phyloP scores from a whole-genome alignment of 2,329 filamentous ascomycete species.

The Botrytis fragariae region DNA sequence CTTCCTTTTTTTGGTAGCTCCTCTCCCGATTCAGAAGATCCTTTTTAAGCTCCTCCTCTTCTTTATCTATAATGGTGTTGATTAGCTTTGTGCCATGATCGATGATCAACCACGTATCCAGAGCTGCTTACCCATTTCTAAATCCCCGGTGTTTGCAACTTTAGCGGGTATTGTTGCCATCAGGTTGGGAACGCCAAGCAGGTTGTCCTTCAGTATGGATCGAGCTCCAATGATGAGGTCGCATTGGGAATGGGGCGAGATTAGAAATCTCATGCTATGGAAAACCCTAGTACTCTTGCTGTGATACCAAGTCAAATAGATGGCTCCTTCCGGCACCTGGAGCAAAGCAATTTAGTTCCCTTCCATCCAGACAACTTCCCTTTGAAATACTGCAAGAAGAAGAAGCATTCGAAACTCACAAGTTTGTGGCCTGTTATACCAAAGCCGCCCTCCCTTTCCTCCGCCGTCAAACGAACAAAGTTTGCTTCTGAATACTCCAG shows the following conservation, averaged over 20 bases:
- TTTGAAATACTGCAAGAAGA: neutral
- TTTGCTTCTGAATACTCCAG: slow-evolving; percentile 21
- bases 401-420: neutral
- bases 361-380: neutral
- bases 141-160: accelerated
- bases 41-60: neutral
- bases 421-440: slow-evolving; percentile 24
- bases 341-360: neutral
- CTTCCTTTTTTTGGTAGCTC: accelerated
- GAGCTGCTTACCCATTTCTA: neutral
- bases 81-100: neutral
- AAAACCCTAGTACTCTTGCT: slow-evolving; percentile 26
- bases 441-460: slow-evolving; percentile 21
- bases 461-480: slow-evolving; percentile 22
- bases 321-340: slow-evolving; percentile 24
- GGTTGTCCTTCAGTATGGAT: slow-evolving; percentile 23
- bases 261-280: slow-evolving; percentile 29
- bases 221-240: slow-evolving; percentile 27
- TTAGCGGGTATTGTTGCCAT: neutral
- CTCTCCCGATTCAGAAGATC: neutral
- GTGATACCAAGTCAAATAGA: slow-evolving; percentile 27
- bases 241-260: slow-evolving; percentile 22
- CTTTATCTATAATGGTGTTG: neutral
- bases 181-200: slow-evolving; percentile 23
- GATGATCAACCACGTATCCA: neutral